phyloP scores from a whole-genome alignment of 257 asterid genomes.

The Solanum bulbocastanum region DNA sequence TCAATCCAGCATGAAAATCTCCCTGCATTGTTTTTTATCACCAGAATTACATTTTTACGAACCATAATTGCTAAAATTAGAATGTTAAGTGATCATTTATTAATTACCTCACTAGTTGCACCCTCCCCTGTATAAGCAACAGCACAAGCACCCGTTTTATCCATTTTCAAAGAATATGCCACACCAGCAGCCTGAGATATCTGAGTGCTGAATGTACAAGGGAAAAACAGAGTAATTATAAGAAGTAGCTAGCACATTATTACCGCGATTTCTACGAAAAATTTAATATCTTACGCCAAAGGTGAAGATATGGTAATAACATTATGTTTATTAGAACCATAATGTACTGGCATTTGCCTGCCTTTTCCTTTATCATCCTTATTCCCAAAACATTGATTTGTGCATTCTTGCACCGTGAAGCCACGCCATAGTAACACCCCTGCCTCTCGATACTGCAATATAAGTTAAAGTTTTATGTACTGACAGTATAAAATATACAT shows the following conservation, averaged over 20 bases:
- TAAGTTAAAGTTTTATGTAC: background rate
- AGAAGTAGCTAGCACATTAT: background rate
- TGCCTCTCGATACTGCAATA: slow-evolving; percentile 64
- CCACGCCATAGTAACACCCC: slow-evolving; percentile 92
- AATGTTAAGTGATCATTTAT: background rate
- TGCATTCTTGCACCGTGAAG: slow-evolving; percentile 61
- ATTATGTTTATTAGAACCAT: slow-evolving; percentile 67
- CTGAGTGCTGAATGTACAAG: slow-evolving; percentile 50
- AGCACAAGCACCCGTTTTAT: slow-evolving; percentile 59
- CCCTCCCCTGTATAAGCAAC: slow-evolving; percentile 85
- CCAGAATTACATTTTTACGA: background rate
- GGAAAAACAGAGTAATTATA: background rate
- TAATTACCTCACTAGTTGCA: slow-evolving; percentile 76
- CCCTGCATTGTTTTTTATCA: slow-evolving; percentile 33
- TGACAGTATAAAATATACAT: background rate
- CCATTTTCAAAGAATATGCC: slow-evolving; percentile 93
- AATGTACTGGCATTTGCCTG: slow-evolving; percentile 93
- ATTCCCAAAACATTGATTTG: slow-evolving; percentile 77
- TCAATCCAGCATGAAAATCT: slow-evolving; percentile 87
- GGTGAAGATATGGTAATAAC: slow-evolving; percentile 78
- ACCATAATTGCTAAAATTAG: background rate
- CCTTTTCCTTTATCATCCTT: slow-evolving; percentile 72
- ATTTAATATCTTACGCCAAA: slow-evolving; percentile 43
- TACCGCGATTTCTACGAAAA: background rate
- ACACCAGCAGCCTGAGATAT: slow-evolving; percentile 96